Evolutionary conservation across 345 rosid genomes (phyloP), one percentile per base, ranked within the genome.

Genomic region (Linum tenue): DNA sequence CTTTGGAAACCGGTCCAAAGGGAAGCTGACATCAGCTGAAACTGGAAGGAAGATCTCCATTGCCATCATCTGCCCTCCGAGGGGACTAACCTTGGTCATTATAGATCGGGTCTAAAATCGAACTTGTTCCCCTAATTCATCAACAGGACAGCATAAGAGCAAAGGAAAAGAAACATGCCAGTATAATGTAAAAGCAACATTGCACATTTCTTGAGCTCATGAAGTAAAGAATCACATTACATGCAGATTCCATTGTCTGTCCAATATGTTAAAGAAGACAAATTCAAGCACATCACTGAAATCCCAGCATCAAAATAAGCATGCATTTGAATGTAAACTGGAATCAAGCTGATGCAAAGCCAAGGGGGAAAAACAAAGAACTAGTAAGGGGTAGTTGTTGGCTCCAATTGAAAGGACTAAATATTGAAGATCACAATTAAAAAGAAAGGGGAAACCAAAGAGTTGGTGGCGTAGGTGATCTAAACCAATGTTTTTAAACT

Each of bases 1-100:
- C 64, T 81, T 87, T 1, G 99, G 99, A 71, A 95, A 95, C 64
- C 80, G 76, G 70, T 88, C 77, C 56, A 83, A 82, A 63, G 83
- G 77, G 67, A 95, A 95, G 82, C 95, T 91, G 43, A 95, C 99
- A 84, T 95, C 99, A 5, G 83, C 91, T 6, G 99, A 94, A 61
- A 90, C 92, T 9, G 90, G 75, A 59, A 77, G 74, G 50, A 77
- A 66, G 58, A 79, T 73, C 73, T 80, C 84, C 59, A 39, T 62
- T 67, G 59, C 74, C 76, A 72, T 72, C 16, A 37, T 57, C 59
- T 81, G 86, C 63, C 84, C 86, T 17, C 31, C 31, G 1, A 22
- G 31, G 40, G 89, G 95, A 75, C 89, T 81, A 71, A 90, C 79
- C 81, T 87, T 94, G 4, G 92, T 85, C 97, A 94, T 91, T 31